A percentile compares a stretch with the other conserved stretches of the same genome.
Conservation (phyloP, 768 basidiomycete genomes). For the Termitomyces sp. region DNA sequence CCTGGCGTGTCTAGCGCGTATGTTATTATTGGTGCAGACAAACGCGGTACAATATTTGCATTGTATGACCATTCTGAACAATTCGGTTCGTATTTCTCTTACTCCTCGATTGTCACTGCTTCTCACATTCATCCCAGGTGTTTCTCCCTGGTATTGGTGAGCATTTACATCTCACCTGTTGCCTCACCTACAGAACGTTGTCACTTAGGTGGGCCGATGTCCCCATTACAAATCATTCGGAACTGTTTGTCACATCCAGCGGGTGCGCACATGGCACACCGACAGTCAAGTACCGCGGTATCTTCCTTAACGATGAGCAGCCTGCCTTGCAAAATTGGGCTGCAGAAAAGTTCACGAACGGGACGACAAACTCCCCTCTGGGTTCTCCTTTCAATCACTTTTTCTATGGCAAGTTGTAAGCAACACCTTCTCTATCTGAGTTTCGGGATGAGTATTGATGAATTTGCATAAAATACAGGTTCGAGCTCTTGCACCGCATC, state of each 20-base stretch:
- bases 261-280: conserved; percentile 59
- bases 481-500: conserved; percentile 61
- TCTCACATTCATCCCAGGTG: conserved; percentile 32
- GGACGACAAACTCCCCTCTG: conserved; percentile 43
- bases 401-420: conserved; percentile 55
- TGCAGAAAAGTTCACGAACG: conserved; percentile 62
- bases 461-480: conserved; percentile 31
- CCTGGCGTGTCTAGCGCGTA: conserved; percentile 58
- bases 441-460: neutral
- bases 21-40: conserved; percentile 66
- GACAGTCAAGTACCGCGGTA: conserved; percentile 66
- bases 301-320: conserved; percentile 77
- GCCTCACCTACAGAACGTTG: neutral
- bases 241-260: conserved; percentile 38
- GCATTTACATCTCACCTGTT: conserved; percentile 12
- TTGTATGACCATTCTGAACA: conserved; percentile 70
- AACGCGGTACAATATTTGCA: conserved; percentile 64
- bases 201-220: conserved; percentile 71
- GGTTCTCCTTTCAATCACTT: conserved; percentile 59
- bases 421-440: neutral
- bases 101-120: neutral
- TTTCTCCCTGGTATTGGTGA: conserved; percentile 68
- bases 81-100: conserved; percentile 38
- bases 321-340: conserved; percentile 73
- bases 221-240: conserved; percentile 29